Conservation (phyloP, 371 early-diverging fungal species). For the Circinella umbellata region DNA sequence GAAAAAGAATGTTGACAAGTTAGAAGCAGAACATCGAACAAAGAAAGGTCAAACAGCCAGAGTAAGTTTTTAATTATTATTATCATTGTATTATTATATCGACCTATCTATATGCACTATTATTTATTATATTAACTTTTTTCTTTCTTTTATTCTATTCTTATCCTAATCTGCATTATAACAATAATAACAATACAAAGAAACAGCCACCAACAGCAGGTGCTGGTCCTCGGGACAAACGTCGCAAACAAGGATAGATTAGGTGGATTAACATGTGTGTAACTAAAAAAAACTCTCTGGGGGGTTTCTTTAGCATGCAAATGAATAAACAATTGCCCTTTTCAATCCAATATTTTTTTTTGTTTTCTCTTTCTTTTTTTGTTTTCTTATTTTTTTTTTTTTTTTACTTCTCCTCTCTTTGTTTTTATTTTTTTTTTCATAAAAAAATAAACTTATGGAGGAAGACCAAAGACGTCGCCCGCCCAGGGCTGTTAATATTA, state of each 20-base stretch:
- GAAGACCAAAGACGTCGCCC: constrained; percentile 34
- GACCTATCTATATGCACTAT: neutral
- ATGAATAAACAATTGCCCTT: constrained; percentile 7
- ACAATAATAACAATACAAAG: neutral
- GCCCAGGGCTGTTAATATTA: constrained; percentile 26
- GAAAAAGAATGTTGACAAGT: constrained; percentile 81
- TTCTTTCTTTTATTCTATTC: neutral
- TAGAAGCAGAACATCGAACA: constrained; percentile 68
- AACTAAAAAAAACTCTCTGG: neutral
- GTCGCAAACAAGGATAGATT: constrained; percentile 17
- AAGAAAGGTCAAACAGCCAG: constrained; percentile 2
- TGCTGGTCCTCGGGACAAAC: constrained; percentile 12
- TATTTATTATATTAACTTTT: neutral
- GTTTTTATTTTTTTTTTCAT: neutral
- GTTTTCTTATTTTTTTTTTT: neutral
- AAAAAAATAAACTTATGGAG: neutral
- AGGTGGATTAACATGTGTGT: neutral
- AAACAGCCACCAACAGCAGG: constrained; percentile 7
- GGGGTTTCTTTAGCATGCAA: neutral
- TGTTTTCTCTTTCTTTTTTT: neutral
- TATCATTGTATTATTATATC: neutral
- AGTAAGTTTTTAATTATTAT: neutral
- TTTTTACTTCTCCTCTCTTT: neutral
- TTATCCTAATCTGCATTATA: neutral
- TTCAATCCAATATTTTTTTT: neutral